phyloP scores from a whole-genome alignment of 1,139 yeast genomes.

The Candida sp. region DNA sequence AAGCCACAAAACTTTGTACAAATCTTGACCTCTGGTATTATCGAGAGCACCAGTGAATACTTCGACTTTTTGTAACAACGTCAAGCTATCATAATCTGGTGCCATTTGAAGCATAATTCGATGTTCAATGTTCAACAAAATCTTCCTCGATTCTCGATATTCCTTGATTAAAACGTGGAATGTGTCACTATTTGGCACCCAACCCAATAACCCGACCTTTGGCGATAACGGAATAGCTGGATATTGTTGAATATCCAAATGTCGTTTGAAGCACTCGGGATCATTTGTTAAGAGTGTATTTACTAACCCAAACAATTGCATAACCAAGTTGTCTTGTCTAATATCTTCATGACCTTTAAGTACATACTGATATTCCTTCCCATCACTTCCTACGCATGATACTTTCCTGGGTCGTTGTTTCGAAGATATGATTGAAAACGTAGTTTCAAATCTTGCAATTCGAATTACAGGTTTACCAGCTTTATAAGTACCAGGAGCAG shows the following conservation, averaged over 20 bases:
- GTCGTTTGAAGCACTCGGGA: slow-evolving; percentile 95
- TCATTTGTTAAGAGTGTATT: slow-evolving; percentile 87
- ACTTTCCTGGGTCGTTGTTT: slow-evolving; percentile 94
- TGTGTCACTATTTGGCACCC: slow-evolving; percentile 98
- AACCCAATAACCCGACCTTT: slow-evolving; percentile 91
- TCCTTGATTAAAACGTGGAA: slow-evolving; percentile 92
- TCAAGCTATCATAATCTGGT: slow-evolving; percentile 90
- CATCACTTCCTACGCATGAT: slow-evolving; percentile 82
- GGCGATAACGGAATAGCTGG: slow-evolving; percentile 97
- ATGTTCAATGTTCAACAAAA: slow-evolving; percentile 87
- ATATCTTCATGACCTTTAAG: slow-evolving; percentile 98
- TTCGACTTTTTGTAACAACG: slow-evolving; percentile 89
- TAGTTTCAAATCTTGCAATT: slow-evolving; percentile 76
- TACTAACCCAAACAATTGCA: slow-evolving; percentile 96
- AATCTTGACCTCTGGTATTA: slow-evolving; percentile 94
- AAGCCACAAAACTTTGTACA: slow-evolving; percentile 93
- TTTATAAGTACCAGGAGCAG: slow-evolving; percentile 90
- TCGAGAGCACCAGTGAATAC: slow-evolving; percentile 95
- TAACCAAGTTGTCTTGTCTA: slow-evolving; percentile 94
- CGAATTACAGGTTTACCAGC: slow-evolving; percentile 80
- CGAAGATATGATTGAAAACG: slow-evolving; percentile 85
- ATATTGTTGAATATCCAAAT: slow-evolving; percentile 86
- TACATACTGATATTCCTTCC: slow-evolving; percentile 76
- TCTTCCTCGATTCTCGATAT: slow-evolving; percentile 88
- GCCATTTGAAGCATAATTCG: slow-evolving; percentile 98